A percentile compares a stretch with the other conserved stretches of the same genome.
Conservation (phyloP, 306 rosid genomes). For the Pyrus pyrifolia region DNA sequence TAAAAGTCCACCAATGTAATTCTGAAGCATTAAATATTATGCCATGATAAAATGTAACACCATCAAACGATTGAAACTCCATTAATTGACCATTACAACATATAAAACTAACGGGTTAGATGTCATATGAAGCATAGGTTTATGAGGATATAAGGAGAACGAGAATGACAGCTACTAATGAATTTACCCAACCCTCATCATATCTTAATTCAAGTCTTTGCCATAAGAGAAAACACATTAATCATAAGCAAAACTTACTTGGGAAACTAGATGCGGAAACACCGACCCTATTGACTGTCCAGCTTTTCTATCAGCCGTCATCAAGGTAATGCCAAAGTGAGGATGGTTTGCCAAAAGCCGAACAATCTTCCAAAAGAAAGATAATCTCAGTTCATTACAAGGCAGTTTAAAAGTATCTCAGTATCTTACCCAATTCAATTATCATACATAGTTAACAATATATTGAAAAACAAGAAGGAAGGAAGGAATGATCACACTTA, state of each 20-base stretch:
- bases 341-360: slow-evolving; percentile 93
- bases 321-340: slow-evolving; percentile 54
- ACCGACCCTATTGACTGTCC: slow-evolving; percentile 82
- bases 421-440: background rate
- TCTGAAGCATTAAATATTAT: background rate
- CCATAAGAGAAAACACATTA: background rate
- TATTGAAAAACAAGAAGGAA: background rate
- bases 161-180: background rate
- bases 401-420: background rate
- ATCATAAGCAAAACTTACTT: slow-evolving; percentile 38
- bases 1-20: slow-evolving; percentile 10
- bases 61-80: slow-evolving; percentile 8
- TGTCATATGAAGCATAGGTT: background rate
- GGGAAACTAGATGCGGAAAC: slow-evolving; percentile 71
- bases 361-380: slow-evolving; percentile 52
- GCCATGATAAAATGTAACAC: slow-evolving; percentile 4
- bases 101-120: no score
- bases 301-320: slow-evolving; percentile 94
- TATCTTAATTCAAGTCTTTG: background rate
- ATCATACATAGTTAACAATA: background rate
- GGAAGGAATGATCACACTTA: background rate
- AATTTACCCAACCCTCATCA: background rate
- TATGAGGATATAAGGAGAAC: background rate
- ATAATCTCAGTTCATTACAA: slow-evolving; percentile 7
- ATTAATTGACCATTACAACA: background rate